A percentile compares a stretch with the other conserved stretches of the same genome.
Conservation (phyloP, 495 filamentous ascomycete genomes). For the Podospora sp. region DNA sequence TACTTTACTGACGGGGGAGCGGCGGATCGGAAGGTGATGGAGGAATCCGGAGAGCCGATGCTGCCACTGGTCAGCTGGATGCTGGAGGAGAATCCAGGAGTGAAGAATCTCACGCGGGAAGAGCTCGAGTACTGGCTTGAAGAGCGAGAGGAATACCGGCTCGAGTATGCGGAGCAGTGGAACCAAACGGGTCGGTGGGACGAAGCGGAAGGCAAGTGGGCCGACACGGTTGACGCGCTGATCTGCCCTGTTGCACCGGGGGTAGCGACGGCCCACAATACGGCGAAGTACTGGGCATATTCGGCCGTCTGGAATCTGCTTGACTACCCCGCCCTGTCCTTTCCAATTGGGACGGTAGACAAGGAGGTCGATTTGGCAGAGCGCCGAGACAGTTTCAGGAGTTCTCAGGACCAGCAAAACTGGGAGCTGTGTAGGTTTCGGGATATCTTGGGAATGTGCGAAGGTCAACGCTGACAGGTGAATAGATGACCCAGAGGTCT, state of each 20-base stretch:
- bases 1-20: constrained; percentile 61
- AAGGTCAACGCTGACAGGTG: background rate
- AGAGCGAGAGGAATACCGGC: constrained; percentile 60
- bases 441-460: background rate
- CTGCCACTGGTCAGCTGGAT: constrained; percentile 54
- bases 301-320: constrained; percentile 74
- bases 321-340: constrained; percentile 49
- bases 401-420: constrained; percentile 8
- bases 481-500: constrained; percentile 13
- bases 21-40: constrained; percentile 51
- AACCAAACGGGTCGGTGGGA: constrained; percentile 45
- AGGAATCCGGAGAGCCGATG: constrained; percentile 59
- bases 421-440: constrained; percentile 14
- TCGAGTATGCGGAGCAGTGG: constrained; percentile 62
- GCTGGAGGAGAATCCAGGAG: constrained; percentile 48
- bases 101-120: constrained; percentile 35
- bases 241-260: constrained; percentile 65
- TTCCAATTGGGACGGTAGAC: constrained; percentile 15
- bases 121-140: constrained; percentile 23
- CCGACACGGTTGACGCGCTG: constrained; percentile 63
- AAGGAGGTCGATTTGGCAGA: background rate
- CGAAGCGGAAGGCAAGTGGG: constrained; percentile 26
- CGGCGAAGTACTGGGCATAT: constrained; percentile 70
- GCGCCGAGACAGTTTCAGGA: constrained; percentile 7
- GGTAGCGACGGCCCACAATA: constrained; percentile 61